Conservation (phyloP, 2,329 filamentous ascomycete species). For the Botryotinia convoluta region DNA sequence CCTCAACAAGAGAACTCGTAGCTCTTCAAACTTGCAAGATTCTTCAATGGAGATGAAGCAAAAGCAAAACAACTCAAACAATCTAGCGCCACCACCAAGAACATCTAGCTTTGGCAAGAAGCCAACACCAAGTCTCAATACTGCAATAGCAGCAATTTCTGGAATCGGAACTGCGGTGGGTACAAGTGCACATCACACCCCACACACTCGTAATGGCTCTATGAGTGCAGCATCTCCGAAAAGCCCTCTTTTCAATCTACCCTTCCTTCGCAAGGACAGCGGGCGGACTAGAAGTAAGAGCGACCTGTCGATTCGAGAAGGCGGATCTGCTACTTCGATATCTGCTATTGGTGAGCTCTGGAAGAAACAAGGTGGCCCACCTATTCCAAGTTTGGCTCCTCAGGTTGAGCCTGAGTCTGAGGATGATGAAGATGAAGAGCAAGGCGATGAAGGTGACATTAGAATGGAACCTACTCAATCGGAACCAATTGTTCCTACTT, state of each 20-base stretch:
- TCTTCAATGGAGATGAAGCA: constrained; percentile 34
- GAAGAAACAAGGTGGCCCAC: constrained; percentile 56
- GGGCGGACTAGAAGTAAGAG: constrained; percentile 56
- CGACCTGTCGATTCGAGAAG: not conserved
- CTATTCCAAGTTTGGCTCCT: constrained; percentile 54
- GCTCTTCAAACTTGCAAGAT: constrained; percentile 30
- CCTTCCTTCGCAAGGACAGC: constrained; percentile 47
- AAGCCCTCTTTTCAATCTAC: constrained; percentile 39
- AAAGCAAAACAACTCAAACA: constrained; percentile 37
- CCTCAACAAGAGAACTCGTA: constrained; percentile 35
- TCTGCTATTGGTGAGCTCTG: constrained; percentile 49
- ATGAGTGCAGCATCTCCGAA: constrained; percentile 57
- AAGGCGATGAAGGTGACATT: constrained; percentile 59
- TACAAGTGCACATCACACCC: constrained; percentile 38
- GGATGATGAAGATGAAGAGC: constrained; percentile 61
- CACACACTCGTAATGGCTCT: constrained; percentile 57
- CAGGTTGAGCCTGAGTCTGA: constrained; percentile 42
- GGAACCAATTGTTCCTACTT: constrained; percentile 67
- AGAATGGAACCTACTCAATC: constrained; percentile 61
- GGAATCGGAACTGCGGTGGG: constrained; percentile 54
- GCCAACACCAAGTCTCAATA: constrained; percentile 58
- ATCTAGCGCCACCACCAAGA: constrained; percentile 51
- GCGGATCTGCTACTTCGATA: not conserved
- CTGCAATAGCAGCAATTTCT: constrained; percentile 55
- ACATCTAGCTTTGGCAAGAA: constrained; percentile 49